Base-by-base conservation (phyloP, 352 stramenopile species). In the Aphanomyces stellatus region DNA sequence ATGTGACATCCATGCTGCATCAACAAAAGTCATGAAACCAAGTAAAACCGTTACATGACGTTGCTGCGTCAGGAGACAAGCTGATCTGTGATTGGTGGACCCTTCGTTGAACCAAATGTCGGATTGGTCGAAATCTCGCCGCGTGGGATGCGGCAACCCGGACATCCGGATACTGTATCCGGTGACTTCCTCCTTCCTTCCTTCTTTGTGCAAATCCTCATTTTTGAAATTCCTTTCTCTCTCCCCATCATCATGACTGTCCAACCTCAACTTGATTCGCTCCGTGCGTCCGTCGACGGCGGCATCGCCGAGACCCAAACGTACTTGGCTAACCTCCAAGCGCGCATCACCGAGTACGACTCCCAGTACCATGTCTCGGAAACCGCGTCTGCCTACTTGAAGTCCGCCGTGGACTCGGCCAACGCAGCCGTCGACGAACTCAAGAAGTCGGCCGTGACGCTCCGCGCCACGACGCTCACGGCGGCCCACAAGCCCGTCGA, bases 371-470 rank as follows among this genome's bases (percentile, higher is more conserved):
- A 79, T 46, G 61, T 81, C 40, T 75, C 72, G 17, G 68, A 82
- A 69, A 78, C 77, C 25, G 79, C 82, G 24, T 65, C 62, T 0
- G 34, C 78, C 46, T 88, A 82, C 66, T 70, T 90, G 53, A 76
- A 88, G 40, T 74, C 78, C 15, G 82, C 76, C 8, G 79, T 91
- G 25, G 82, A 91, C 19, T 75, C 75, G 41, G 75, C 80, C 35
- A 81, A 89, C 77, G 72, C 79, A 62, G 85, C 80, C n/a, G 80
- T 89, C 40, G 82, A 91, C 59, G 80, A 89, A 67, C 73, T 91
- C 25, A 87, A 86, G 71, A 71, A 78, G 31, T 53, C 88, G 35
- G 79, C 79, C 37, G 78, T 57, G 65, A 77, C 41, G 56, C 75
- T 13, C 79, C 78, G n/a, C 65, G 82, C 28, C 65, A 79, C 53